A percentile compares a stretch with the other conserved stretches of the same genome.
Evolutionary conservation across 73 alveolate genomes (phyloP).

Genomic region (Paramecium biaurelia): DNA sequence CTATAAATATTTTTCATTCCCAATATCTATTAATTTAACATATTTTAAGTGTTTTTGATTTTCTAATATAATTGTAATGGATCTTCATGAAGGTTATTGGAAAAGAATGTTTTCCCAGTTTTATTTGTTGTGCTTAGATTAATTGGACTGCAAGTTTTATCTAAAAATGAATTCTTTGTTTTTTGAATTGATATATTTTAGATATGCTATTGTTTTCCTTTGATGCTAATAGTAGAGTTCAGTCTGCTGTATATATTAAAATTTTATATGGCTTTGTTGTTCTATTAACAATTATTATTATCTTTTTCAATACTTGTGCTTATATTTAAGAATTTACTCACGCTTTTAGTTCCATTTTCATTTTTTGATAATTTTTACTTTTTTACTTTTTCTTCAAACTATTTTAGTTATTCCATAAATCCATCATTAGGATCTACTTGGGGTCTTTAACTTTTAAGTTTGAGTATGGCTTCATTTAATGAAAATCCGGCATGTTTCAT

Average conservation of each 20-base stretch:
- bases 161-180: neutral
- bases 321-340: neutral
- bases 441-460: neutral
- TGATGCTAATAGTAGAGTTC: neutral
- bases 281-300: neutral
- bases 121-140: neutral
- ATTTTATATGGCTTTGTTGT: neutral
- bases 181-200: neutral
- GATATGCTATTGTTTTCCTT: neutral
- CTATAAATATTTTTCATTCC: neutral
- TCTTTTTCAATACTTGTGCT: neutral
- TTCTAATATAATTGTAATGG: neutral
- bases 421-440: slow-evolving; percentile 16
- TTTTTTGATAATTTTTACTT: neutral
- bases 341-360: neutral
- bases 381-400: neutral
- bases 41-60: neutral
- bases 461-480: neutral
- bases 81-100: neutral
- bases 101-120: neutral
- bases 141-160: neutral
- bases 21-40: neutral
- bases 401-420: neutral
- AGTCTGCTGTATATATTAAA: neutral
- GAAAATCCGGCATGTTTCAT: slow-evolving; percentile 8